A percentile compares a stretch with the other conserved stretches of the same genome.
Evolutionary conservation across 768 basidiomycete species (phyloP).

Genomic region (Mycena pura): DNA sequence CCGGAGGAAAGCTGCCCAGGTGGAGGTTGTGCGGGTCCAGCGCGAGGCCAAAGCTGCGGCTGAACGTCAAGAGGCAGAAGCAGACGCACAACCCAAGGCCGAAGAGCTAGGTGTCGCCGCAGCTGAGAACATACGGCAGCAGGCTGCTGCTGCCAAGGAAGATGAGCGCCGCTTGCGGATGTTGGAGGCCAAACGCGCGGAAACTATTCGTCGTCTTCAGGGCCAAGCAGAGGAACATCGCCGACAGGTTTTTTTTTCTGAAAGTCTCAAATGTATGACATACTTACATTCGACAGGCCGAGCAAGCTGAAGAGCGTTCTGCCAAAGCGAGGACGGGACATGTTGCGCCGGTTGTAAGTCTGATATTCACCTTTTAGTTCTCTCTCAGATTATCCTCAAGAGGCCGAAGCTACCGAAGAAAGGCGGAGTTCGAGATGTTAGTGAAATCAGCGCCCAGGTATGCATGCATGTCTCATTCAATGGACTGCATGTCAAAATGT

Average conservation of each 20-base stretch:
- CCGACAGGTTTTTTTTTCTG: slow-evolving; percentile 18
- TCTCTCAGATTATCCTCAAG: not conserved
- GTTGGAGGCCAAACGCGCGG: slow-evolving; percentile 28
- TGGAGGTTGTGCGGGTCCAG: slow-evolving; percentile 14
- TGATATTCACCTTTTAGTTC: too few relatives aligned
- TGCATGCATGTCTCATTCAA: not conserved
- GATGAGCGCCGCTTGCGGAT: slow-evolving; percentile 2
- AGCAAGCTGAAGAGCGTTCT: not conserved
- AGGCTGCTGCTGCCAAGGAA: slow-evolving; percentile 6
- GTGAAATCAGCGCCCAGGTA: slow-evolving; percentile 19
- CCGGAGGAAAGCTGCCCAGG: slow-evolving; percentile 13
- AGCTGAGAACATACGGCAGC: slow-evolving; percentile 8
- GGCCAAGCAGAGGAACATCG: slow-evolving; percentile 34
- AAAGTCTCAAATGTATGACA: not conserved
- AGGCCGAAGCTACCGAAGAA: slow-evolving; percentile 14
- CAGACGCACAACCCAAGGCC: slow-evolving; percentile 12
- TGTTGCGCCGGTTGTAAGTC: not conserved
- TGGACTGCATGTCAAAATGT: slow-evolving; percentile 26
- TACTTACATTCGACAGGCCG: slow-evolving; percentile 13
- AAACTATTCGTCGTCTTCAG: slow-evolving; percentile 31
- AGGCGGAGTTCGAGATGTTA: not conserved
- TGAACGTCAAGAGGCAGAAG: slow-evolving; percentile 17
- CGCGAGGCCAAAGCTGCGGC: slow-evolving; percentile 15
- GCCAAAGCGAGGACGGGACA: not conserved
- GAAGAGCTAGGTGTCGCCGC: slow-evolving; percentile 6